Percentiles rank a stretch among this genome's conserved stretches.
Evolutionary conservation across 1,284 basidiomycete species (phyloP).

Genomic region (Heterobasidion irregulare): DNA sequence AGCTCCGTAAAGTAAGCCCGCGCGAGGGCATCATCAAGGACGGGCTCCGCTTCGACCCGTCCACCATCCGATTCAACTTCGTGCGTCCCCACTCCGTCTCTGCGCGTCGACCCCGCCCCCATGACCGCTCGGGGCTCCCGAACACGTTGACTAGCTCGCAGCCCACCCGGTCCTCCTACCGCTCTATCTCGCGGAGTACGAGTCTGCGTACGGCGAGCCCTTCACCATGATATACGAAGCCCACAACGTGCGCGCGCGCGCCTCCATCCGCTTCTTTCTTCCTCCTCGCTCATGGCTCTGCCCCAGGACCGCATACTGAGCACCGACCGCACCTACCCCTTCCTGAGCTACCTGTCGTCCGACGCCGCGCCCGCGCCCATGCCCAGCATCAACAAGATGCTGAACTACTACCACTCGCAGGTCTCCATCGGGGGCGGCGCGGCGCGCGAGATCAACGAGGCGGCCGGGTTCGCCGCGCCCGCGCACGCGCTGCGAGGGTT

Average conservation of each 20-base stretch:
- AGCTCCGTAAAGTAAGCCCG: background rate
- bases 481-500: too few relatives aligned
- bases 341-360: background rate
- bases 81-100: slow-evolving; percentile 7
- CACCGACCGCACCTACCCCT: background rate
- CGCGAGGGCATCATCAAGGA: background rate
- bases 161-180: slow-evolving; percentile 35
- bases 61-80: background rate
- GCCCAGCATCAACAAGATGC: too few relatives aligned
- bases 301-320: background rate
- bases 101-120: background rate
- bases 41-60: background rate
- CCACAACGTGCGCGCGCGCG: background rate
- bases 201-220: background rate
- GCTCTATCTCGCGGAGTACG: slow-evolving; percentile 28
- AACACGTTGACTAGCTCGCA: slow-evolving; percentile 26
- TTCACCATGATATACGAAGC: background rate
- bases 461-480: too few relatives aligned
- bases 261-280: background rate
- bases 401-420: too few relatives aligned
- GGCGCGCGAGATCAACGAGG: too few relatives aligned
- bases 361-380: background rate
- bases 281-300: background rate
- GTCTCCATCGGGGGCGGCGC: too few relatives aligned
- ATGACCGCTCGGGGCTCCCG: background rate